Base-by-base conservation (phyloP, 1,284 basidiomycete species). In the Wallemia hederae region DNA sequence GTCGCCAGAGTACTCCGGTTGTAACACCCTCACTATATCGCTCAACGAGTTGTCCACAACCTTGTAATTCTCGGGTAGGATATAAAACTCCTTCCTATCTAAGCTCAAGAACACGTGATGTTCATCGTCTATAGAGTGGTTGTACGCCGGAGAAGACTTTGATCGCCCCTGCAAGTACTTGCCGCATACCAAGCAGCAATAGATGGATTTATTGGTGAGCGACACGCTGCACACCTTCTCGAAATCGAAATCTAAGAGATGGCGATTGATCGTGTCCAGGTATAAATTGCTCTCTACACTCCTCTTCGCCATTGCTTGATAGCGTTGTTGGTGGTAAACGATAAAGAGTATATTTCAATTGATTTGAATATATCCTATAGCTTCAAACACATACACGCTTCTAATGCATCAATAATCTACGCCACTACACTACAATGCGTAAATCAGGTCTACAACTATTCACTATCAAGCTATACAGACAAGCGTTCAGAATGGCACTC, bases 81-180 rank as follows among this genome's bases (percentile, higher is more conserved):
- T 84, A 70, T 92, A 98, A 61, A 97, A 89, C 87, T 92, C 89
- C 62, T 84, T 82, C 1, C 88, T 87, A 64, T 85, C 82, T 19
- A 98, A 77, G 70, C 97, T 91, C 67, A 99, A 87, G 75, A 89
- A 99, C 59, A 98, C 94, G 66, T 96, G 89, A 70, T 98, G 92
- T 70, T 92, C 90, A 63, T 96, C 89, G 66, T 94, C 86, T 65
- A 99, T 94, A 34, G 89, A 86, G 73, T 99, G 94, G 14, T 89
- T 80, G 72, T 94, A 98, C 26, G 94, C 94, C 70, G 89, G 91
- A 60, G 88, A 91, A 56, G 78, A 85, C 64, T 82, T 81, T 22
- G 94, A 91, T 65, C 94, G 77, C 2, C 94, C 94, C 75, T 98
- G 94, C 68, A 96, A 98, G 73, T 97, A 98, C 72, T 94, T 96